Percentiles rank a stretch among this genome's conserved stretches.
These are phyloP conservation scores for Apiospora pterosperma DNA, from an alignment of 2,329 filamentous ascomycete genomes.

Conservation along the genomic window DNA sequence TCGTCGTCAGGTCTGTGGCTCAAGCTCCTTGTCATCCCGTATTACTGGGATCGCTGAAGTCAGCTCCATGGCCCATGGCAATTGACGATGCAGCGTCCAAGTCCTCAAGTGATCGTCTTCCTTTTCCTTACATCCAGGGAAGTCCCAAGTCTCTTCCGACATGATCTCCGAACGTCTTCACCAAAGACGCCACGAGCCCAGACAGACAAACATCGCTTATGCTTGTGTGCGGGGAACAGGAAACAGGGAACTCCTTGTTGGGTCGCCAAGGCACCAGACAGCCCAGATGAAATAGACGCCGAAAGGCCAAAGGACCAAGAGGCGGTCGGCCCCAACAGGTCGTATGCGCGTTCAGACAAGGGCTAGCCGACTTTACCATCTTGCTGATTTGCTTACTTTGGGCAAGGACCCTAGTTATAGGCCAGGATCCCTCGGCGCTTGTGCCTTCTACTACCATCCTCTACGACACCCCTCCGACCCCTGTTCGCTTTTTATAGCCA, in stretches of 20 bases:
- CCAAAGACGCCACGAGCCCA: not conserved
- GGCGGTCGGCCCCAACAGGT: not conserved
- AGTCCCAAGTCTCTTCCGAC: too few species aligned
- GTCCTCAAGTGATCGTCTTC: not conserved
- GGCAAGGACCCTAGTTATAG: constrained; percentile 19
- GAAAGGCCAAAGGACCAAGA: not conserved
- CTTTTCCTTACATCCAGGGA: not conserved
- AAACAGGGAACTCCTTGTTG: not conserved
- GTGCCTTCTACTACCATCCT: constrained; percentile 28
- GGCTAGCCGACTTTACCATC: constrained; percentile 21
- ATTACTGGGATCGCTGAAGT: not conserved
- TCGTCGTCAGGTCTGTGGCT: not conserved
- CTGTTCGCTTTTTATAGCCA: constrained; percentile 32
- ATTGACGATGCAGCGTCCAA: not conserved
- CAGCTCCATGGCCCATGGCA: not conserved
- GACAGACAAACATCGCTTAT: not conserved
- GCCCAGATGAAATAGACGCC: not conserved
- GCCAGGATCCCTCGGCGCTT: constrained; percentile 32
- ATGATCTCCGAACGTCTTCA: not conserved
- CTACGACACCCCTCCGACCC: constrained; percentile 19
- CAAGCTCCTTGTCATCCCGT: not conserved
- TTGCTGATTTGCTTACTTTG: constrained; percentile 20
- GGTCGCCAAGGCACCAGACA: not conserved
- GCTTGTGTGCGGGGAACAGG: not conserved
- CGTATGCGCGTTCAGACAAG: not conserved